Conservation (phyloP, 495 filamentous ascomycete species). For the Annulohypoxylon nitens region DNA sequence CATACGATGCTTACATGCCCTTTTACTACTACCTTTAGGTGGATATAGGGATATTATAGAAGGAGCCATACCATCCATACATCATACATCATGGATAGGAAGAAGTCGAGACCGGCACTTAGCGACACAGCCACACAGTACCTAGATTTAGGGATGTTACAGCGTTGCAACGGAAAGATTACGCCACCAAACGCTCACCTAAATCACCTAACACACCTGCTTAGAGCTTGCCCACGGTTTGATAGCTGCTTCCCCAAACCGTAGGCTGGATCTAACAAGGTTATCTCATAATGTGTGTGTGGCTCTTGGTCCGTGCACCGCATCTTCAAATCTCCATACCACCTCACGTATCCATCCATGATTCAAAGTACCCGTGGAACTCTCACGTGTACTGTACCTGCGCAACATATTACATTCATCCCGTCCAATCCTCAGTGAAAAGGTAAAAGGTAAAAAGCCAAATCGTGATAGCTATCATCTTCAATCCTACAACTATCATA, state of each 20-base stretch:
- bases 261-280: conserved; percentile 4
- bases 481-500: conserved; percentile 12
- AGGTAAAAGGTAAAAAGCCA: conserved; percentile 3
- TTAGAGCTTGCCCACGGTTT: not conserved
- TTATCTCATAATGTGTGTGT: conserved; percentile 9
- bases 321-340: conserved; percentile 31
- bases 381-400: conserved; percentile 48
- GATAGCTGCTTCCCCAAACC: conserved; percentile 8
- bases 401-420: conserved; percentile 40
- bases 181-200: conserved; percentile 17
- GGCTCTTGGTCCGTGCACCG: conserved; percentile 21
- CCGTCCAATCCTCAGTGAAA: conserved; percentile 7
- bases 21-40: not conserved
- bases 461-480: conserved; percentile 23
- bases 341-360: conserved; percentile 8
- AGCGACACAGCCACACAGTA: conserved; percentile 20
- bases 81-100: not conserved
- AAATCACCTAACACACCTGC: not conserved
- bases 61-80: no score
- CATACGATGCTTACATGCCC: not conserved
- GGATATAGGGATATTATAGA: not conserved
- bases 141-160: not conserved
- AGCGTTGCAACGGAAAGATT: not conserved
- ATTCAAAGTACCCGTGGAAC: conserved; percentile 38
- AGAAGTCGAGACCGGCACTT: conserved; percentile 16